These are phyloP conservation scores for Pontederia crassipes DNA, from an alignment of 176 grass and related monocot species.

Conservation along the genomic window DNA sequence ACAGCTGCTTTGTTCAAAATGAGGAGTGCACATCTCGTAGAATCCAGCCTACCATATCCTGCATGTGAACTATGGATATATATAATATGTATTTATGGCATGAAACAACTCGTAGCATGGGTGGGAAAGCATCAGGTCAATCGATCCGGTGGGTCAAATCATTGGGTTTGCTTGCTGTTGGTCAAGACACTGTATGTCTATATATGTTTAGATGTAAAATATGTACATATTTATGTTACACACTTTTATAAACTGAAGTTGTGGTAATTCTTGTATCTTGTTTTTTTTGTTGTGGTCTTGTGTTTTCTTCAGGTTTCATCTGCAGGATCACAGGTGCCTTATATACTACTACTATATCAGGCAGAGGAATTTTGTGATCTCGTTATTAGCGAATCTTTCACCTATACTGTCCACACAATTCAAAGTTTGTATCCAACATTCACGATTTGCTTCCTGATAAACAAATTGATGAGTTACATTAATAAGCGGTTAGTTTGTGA, in stretches of 20 bases:
- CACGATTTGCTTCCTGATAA: conserved; percentile 62
- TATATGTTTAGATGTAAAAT: background rate
- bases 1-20: too few relatives aligned
- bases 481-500: conserved; percentile 51
- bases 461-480: conserved; percentile 68
- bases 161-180: too few relatives aligned
- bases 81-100: too few relatives aligned
- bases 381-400: conserved; percentile 26
- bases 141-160: too few relatives aligned
- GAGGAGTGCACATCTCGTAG: background rate
- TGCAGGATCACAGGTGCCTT: conserved; percentile 32
- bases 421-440: conserved; percentile 39
- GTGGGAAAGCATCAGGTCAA: too few relatives aligned
- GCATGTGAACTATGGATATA: too few relatives aligned
- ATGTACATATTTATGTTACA: background rate
- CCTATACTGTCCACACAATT: conserved; percentile 34
- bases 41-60: background rate
- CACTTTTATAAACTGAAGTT: background rate
- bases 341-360: conserved; percentile 59
- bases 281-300: background rate
- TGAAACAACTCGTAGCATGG: too few relatives aligned
- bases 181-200: background rate
- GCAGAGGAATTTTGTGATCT: conserved; percentile 88
- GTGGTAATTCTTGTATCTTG: too few relatives aligned
- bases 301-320: conserved; percentile 41